phyloP scores from a whole-genome alignment of 2,329 filamentous ascomycete genomes.

The Colletotrichum eremochloae region DNA sequence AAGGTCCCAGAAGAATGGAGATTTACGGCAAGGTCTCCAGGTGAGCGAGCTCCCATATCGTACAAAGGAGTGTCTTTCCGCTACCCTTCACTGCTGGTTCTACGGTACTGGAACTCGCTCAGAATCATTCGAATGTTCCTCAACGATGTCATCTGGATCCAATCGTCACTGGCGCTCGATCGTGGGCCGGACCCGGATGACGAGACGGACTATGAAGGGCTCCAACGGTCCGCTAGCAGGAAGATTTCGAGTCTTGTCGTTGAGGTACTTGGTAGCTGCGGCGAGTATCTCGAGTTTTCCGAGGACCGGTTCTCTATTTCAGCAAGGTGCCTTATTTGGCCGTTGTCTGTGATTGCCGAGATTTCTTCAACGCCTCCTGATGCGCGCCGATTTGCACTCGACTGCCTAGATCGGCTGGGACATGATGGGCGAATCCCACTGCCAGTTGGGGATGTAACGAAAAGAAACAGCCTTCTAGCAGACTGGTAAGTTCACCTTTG shows the following conservation, averaged over 20 bases:
- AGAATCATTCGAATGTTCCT: slow-evolving; percentile 47
- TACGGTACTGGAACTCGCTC: slow-evolving; percentile 47
- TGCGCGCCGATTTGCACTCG: slow-evolving; percentile 36
- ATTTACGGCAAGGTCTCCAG: slow-evolving; percentile 18
- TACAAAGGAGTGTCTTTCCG: slow-evolving; percentile 41
- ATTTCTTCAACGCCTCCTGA: slow-evolving; percentile 29
- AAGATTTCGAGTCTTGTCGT: slow-evolving; percentile 43
- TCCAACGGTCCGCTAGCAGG: slow-evolving; percentile 25
- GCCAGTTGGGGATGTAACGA: slow-evolving; percentile 29
- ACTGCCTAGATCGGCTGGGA: slow-evolving; percentile 43
- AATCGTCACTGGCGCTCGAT: slow-evolving; percentile 17
- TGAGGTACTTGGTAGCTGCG: slow-evolving; percentile 45
- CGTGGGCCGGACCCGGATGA: slow-evolving; percentile 21
- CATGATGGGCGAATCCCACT: slow-evolving; percentile 45
- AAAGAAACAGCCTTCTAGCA: background rate
- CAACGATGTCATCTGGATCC: slow-evolving; percentile 40
- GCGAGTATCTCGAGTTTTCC: slow-evolving; percentile 40
- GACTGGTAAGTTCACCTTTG: slow-evolving; percentile 43
- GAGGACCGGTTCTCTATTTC: slow-evolving; percentile 43
- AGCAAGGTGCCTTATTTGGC: slow-evolving; percentile 46
- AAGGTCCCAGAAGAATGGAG: slow-evolving; percentile 29
- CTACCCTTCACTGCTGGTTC: slow-evolving; percentile 43
- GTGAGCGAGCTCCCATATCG: slow-evolving; percentile 37
- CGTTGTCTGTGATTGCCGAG: slow-evolving; percentile 44
- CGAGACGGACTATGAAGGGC: slow-evolving; percentile 17